A percentile compares a stretch with the other conserved stretches of the same genome.
Conservation (phyloP, 108 stramenopile genomes). For the Nitzschia palea region DNA sequence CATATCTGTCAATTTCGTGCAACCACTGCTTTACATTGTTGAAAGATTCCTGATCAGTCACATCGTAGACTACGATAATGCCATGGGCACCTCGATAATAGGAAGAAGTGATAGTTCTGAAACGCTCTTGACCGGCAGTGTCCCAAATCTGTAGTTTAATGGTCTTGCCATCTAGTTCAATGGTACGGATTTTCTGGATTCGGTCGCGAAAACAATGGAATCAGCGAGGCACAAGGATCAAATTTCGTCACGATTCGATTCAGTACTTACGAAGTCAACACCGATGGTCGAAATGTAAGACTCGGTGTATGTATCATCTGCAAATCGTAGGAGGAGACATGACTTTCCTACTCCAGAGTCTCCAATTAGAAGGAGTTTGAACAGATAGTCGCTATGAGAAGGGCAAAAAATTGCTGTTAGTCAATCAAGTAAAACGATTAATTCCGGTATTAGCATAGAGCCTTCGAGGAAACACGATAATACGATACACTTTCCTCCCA, state of each 20-base stretch:
- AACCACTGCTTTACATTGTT: conserved; percentile 99
- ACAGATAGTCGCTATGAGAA: conserved; percentile 81
- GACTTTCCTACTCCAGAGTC: conserved; percentile 99
- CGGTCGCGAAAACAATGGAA: neutral
- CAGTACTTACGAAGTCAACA: conserved; percentile 98
- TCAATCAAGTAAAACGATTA: neutral
- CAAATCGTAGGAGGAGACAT: conserved; percentile 96
- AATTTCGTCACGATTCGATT: no score
- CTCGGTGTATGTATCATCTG: conserved; percentile 98
- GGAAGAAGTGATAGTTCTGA: conserved; percentile 95
- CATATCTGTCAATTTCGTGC: conserved; percentile 98
- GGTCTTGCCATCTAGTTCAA: conserved; percentile 97
- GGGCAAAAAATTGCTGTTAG: neutral
- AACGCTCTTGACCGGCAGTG: conserved; percentile 93
- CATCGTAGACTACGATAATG: conserved; percentile 97
- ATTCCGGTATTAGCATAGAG: neutral
- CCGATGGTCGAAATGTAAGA: conserved; percentile 99
- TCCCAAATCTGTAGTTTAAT: conserved; percentile 96
- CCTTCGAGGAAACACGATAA: neutral
- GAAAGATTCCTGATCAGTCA: conserved; percentile 94
- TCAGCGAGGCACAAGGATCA: no score
- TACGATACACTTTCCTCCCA: neutral
- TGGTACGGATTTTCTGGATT: conserved; percentile 95
- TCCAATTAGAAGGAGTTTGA: conserved; percentile 98
- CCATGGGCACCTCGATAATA: conserved; percentile 98